Base-by-base conservation (phyloP, 2,329 filamentous ascomycete species). In the Colletotrichum sp. region DNA sequence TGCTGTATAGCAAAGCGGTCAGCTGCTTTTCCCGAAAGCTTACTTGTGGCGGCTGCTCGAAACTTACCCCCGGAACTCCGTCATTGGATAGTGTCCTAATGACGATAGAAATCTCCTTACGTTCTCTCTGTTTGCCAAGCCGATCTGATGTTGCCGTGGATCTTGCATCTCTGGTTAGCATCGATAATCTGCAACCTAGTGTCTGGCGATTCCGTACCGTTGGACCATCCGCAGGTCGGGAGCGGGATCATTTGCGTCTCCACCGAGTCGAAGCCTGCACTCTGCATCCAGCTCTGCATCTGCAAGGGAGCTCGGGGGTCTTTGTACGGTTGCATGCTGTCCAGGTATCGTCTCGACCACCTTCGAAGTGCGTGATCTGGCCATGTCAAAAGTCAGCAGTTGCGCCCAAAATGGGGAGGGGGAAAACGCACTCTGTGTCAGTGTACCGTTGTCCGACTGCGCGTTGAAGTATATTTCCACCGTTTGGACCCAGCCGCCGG, bases 391-490 rank as follows among this genome's bases (percentile, higher is more conserved):
- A 27, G 39, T 79, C 32, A 77, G 78, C 70, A 72, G 75, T 60
- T 74, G 68, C 66, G 66, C 64, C 56, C 30, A 28, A 52, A 52
- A 36, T 15, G 27, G 18, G 34, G 22, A 67, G 16, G 9, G 13
- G 32, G 32, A 13, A 10, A 43, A 64, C 88, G 83, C 80, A 89
- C 91, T 88, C 66, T 93, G 89, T 13, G 91, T 93, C 79, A 97
- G 86, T n/a, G 91, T 92, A 7, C 95, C 95, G 80, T 95, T 97
- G 79, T 96, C 92, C 1, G 95, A 98, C 83, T 98, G 96, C 30
- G 95, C 92, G 78, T 95, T 95, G 83, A 93, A 93, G 81, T 97
- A 95, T 79, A 96, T 91, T 81, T 98, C 96, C n/a, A 95, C 91
- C 89, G 98, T 93, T 81, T 98, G 95, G 75, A 94, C 90, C 95